These are phyloP conservation scores for Zasmidium citrigriseum DNA, from an alignment of 2,329 filamentous ascomycete species.

Conservation along the genomic window DNA sequence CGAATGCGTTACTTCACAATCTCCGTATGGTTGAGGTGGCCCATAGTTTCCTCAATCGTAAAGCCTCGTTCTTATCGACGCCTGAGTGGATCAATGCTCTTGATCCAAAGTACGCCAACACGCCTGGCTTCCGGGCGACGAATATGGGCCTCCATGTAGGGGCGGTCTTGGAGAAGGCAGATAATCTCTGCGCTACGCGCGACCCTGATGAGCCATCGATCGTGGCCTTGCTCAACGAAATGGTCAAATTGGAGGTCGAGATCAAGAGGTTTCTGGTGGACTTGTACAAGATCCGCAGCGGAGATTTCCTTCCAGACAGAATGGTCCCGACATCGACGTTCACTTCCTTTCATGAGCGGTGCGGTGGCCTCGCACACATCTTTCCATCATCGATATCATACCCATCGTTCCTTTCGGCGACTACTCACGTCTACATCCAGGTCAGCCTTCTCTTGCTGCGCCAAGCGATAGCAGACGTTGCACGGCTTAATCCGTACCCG, in stretches of 20 bases:
- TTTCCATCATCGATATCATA: not conserved
- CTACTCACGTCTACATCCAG: constrained; percentile 1
- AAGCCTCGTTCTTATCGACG: not conserved
- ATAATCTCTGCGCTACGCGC: not conserved
- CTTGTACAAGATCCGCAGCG: not conserved
- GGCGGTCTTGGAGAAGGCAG: not conserved
- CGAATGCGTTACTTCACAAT: not conserved
- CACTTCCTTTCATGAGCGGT: not conserved
- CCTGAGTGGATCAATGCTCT: not conserved
- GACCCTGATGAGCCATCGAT: not conserved
- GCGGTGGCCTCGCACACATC: not conserved
- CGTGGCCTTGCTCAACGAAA: not conserved
- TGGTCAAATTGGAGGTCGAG: not conserved
- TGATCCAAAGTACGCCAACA: not conserved
- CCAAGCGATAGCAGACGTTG: not conserved
- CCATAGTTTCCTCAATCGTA: not conserved
- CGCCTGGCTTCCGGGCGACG: not conserved
- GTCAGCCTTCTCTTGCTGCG: not conserved
- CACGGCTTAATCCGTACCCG: not conserved
- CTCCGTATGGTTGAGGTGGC: not conserved
- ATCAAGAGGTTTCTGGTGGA: not conserved
- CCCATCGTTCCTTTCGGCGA: not conserved
- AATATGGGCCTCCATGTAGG: not conserved
- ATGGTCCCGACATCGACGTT: not conserved
- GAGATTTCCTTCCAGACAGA: not conserved